Evolutionary conservation across 371 early-diverging fungal species (phyloP), one percentile per base, ranked within the genome.

Genomic region (Sporodiniella umbellata): DNA sequence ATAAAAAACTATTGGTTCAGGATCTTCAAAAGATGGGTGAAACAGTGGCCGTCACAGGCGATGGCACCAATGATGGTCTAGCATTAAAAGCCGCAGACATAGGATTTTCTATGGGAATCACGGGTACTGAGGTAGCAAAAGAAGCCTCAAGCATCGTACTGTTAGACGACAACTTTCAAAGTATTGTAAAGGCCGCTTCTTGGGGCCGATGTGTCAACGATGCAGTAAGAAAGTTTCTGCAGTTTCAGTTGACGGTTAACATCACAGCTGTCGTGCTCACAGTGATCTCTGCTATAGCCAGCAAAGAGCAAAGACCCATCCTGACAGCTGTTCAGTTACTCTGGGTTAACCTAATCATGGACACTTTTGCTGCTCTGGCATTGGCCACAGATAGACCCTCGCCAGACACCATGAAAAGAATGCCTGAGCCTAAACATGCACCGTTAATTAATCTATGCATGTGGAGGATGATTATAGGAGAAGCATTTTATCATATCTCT

Each of bases 341-440:
- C 12, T 91, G 92, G 92, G 78, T 90, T 45, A 91, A 90, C 56
- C 57, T 90, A 51, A 86, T 89, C 39, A 90, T 90, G 88, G 89
- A 91, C 63, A 87, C 87, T 3, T 70, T 91, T 42, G 89, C 85
- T 8, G 87, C 92, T 15, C 58, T 91, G 8, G 88, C 86, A 1
- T 66, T 91, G 0, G 90, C 90, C 3, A 87, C 88, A 0, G 89
- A 91, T 55, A 73, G 81, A 5, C 90, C 90, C 8, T 83, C 83
- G 0, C 50, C 68, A 8, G 83, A 87, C 14, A 55, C 88, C 4
- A 51, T 89, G 14, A 59, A 84, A 22, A 72, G 84, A 26, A 46
- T 54, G 19, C 92, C 92, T 4, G 81, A 85, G 44, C 62, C 75
- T 18, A 75, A 77, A 25, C 77, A 70, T 8, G 80, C 80, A 5